Evolutionary conservation across 306 rosid species (phyloP).

Genomic region (Fragaria iinumae): DNA sequence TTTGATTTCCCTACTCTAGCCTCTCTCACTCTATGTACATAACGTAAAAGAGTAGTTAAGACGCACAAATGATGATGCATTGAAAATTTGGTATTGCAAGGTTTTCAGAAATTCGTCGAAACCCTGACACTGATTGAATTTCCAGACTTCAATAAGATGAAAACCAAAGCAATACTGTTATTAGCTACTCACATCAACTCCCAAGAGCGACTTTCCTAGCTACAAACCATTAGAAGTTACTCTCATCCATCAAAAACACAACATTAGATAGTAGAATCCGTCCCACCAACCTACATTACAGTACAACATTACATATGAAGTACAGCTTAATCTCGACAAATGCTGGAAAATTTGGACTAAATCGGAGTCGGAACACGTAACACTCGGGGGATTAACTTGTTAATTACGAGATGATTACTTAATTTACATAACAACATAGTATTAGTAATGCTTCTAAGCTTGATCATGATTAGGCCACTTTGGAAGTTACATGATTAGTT

Average conservation of each 20-base stretch:
- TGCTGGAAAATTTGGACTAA: neutral
- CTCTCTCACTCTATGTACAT: neutral
- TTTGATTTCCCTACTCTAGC: neutral
- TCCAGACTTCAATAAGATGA: neutral
- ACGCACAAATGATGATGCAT: neutral
- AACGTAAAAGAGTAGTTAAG: slow-evolving; percentile 5
- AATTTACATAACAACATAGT: neutral
- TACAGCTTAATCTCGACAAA: neutral
- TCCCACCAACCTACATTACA: neutral
- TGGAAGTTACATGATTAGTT: slow-evolving; percentile 17
- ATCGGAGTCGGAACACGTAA: neutral
- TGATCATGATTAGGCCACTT: slow-evolving; percentile 20
- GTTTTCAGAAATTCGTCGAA: neutral
- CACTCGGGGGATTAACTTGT: neutral
- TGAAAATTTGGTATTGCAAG: neutral
- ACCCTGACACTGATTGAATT: neutral
- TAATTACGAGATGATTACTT: neutral
- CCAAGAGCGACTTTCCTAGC: neutral
- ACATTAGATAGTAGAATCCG: neutral
- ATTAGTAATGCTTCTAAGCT: slow-evolving; percentile 13
- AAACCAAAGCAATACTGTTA: neutral
- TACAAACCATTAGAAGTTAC: neutral
- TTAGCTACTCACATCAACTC: neutral
- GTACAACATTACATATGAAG: neutral
- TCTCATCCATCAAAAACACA: neutral